A percentile compares a stretch with the other conserved stretches of the same genome.
Evolutionary conservation across 2,329 filamentous ascomycete species (phyloP).

Genomic region (Eutypella sp.): DNA sequence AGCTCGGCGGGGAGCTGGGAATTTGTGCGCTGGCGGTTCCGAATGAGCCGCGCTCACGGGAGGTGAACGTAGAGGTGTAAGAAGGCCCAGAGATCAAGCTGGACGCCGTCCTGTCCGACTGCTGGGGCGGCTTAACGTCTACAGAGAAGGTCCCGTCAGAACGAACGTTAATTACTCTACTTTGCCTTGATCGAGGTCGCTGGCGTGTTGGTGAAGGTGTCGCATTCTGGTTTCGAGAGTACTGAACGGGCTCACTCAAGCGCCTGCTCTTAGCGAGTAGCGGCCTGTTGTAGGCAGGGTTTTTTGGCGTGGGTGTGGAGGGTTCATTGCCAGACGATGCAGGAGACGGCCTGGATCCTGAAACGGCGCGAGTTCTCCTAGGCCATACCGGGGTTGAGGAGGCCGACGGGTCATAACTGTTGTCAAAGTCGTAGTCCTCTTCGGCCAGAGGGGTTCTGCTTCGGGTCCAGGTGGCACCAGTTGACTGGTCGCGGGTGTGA

Average conservation of each 20-base stretch:
- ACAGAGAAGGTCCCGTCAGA: constrained; percentile 57
- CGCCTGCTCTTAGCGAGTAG: constrained; percentile 33
- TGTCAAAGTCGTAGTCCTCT: constrained; percentile 22
- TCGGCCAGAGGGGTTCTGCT: constrained; percentile 16
- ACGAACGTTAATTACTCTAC: constrained; percentile 46
- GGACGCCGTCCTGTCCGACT: constrained; percentile 22
- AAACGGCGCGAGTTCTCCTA: constrained; percentile 35
- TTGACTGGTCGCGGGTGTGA: constrained; percentile 11
- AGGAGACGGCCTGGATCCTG: constrained; percentile 38
- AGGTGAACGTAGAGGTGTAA: constrained; percentile 40
- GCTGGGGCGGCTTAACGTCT: constrained; percentile 27
- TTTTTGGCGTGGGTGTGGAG: constrained; percentile 29
- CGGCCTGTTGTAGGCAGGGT: constrained; percentile 33
- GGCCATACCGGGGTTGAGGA: constrained; percentile 26
- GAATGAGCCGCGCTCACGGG: constrained; percentile 45
- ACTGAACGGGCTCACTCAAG: constrained; percentile 31
- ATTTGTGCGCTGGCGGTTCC: constrained; percentile 41
- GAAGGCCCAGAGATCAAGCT: constrained; percentile 40
- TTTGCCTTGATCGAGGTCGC: constrained; percentile 34
- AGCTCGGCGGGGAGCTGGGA: constrained; percentile 45
- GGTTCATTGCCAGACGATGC: constrained; percentile 26
- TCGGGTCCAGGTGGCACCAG: constrained; percentile 15
- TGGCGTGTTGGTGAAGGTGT: constrained; percentile 16
- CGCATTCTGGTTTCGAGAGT: constrained; percentile 18
- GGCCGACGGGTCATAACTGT: constrained; percentile 28